Evolutionary conservation across 352 stramenopile species (phyloP), one percentile per base, ranked within the genome.

Genomic region (Phytophthora ramorum): DNA sequence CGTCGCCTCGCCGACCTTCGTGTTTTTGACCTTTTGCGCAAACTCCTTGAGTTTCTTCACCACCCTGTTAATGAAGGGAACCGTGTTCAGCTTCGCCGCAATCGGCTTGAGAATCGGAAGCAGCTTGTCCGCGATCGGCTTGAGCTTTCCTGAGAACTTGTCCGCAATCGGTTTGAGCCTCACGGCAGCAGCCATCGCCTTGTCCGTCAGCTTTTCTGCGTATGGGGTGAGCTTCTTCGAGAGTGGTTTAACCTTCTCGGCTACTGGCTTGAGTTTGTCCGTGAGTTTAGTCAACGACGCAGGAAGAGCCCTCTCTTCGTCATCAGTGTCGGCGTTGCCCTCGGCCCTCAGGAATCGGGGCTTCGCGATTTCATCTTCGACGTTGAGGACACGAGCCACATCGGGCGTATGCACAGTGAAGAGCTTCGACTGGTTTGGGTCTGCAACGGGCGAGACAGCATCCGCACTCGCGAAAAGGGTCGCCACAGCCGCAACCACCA

Each of bases 41-140:
- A 69, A 69, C 10, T 17, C 41, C 34, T 56, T 63, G 16, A 68
- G 14, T 7, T 62, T 62, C 4, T 22, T 44, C 16, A 52, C n/a
- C 6, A 68, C 4, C 6, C 22, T 55, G 1, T 68, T 28, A 13
- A 69, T 19, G 17, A 62, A 22, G n/a, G 52, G 43, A 26, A 32
- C 20, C 28, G 44, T 46, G 34, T 69, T 69, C 16, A 69, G 20
- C 35, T 56, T 68, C 8, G 35, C 43, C 9, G 20, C 59, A 22
- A 69, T 19, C 5, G 60, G 60, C 28, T 63, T 68, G 32, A 68
- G 34, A n/a, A 68, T 68, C 24, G 60, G 60, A 3, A 51, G 57
- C 13, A 69, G 52, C 26, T 63, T 69, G 14, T 51, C 52, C 5
- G 52, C 52, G 35, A 68, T 63, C 4, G 60, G 60, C 44, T 69